These are phyloP conservation scores for Fraxinus velutina DNA, from an alignment of 305 asterid genomes.

Conservation along the genomic window DNA sequence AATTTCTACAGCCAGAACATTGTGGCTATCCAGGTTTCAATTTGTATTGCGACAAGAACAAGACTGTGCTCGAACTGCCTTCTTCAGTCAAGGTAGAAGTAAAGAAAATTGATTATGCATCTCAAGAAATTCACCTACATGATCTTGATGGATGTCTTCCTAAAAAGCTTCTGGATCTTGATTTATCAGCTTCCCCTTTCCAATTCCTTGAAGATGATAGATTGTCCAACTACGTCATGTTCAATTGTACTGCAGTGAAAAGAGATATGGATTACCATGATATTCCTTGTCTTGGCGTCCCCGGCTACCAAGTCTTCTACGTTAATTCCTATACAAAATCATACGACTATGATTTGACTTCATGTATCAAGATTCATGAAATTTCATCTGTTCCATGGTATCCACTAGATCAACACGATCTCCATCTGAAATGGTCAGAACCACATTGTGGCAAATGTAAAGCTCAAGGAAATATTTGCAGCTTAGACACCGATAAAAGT, in stretches of 20 bases:
- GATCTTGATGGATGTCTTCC: slow-evolving; percentile 13
- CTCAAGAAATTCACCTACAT: slow-evolving; percentile 12
- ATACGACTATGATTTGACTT: not conserved
- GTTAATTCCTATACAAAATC: no score
- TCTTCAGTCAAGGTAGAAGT: not conserved
- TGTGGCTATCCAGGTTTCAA: slow-evolving; percentile 38
- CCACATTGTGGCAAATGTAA: slow-evolving; percentile 25
- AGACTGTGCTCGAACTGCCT: slow-evolving; percentile 21
- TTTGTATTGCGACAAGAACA: slow-evolving; percentile 25
- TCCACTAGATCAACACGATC: not conserved
- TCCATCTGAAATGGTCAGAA: slow-evolving; percentile 16
- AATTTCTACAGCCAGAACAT: slow-evolving; percentile 13
- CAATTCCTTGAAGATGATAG: not conserved
- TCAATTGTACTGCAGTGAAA: slow-evolving; percentile 16
- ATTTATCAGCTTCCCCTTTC: slow-evolving; percentile 1
- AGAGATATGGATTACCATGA: not conserved
- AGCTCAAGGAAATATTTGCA: slow-evolving; percentile 14
- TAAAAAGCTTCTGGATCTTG: not conserved
- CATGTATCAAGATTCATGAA: slow-evolving; percentile 3
- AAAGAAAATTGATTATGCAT: slow-evolving; percentile 4
- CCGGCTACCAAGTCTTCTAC: not conserved
- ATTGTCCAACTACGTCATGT: not conserved
- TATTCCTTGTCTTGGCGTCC: not conserved
- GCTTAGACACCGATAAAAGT: not conserved
- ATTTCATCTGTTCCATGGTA: not conserved